Percentiles rank a stretch among this genome's conserved stretches.
These are phyloP conservation scores for Butyriboletus loyo DNA, from an alignment of 768 basidiomycete genomes.

Conservation along the genomic window DNA sequence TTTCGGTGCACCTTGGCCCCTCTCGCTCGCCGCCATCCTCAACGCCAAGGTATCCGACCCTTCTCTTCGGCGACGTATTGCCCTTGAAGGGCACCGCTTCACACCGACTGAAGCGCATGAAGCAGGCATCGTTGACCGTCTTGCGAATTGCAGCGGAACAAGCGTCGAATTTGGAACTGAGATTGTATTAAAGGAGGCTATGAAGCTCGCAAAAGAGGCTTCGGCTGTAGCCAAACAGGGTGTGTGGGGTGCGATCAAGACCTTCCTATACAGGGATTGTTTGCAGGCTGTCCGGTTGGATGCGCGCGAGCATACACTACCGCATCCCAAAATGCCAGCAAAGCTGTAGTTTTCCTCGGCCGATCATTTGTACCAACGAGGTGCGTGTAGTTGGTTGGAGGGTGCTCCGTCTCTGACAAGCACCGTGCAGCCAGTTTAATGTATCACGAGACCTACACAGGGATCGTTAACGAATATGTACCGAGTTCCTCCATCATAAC, in stretches of 20 bases:
- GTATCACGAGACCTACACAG: background rate
- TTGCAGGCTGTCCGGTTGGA: constrained; percentile 39
- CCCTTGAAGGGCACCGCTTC: constrained; percentile 78
- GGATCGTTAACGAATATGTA: too few species aligned
- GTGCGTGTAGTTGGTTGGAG: constrained; percentile 3
- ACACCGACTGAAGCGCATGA: constrained; percentile 66
- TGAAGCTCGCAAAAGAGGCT: constrained; percentile 55
- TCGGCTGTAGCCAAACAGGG: constrained; percentile 51
- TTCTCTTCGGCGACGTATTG: constrained; percentile 62
- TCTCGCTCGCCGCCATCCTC: constrained; percentile 63
- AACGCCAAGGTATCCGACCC: constrained; percentile 62
- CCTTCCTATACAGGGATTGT: constrained; percentile 54
- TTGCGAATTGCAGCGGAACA: constrained; percentile 35
- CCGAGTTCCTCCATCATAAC: constrained; percentile 6
- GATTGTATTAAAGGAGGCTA: constrained; percentile 59
- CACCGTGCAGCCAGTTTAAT: background rate
- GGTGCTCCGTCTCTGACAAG: constrained; percentile 1
- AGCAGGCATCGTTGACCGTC: constrained; percentile 65
- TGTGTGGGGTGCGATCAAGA: constrained; percentile 74
- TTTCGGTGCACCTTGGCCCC: constrained; percentile 80
- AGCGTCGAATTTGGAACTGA: constrained; percentile 55
- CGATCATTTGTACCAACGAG: background rate
- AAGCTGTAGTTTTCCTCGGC: constrained; percentile 16
- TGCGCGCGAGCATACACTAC: constrained; percentile 9
- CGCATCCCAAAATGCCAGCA: constrained; percentile 1